These are phyloP conservation scores for Zychaea mexicana DNA, from an alignment of 371 early-diverging fungal genomes.

Conservation along the genomic window DNA sequence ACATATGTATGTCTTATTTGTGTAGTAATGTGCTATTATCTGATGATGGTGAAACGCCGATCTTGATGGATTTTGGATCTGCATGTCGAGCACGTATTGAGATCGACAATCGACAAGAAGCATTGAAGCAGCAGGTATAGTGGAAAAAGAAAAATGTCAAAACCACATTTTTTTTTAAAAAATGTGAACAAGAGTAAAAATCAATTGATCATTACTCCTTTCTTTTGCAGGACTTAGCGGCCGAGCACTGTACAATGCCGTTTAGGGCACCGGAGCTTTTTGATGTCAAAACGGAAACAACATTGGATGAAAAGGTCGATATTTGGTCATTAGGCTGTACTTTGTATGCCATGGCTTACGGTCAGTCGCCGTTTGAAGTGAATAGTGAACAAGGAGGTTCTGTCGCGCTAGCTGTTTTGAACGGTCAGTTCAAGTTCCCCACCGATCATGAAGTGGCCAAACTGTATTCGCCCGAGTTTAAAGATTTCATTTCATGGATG, in stretches of 20 bases:
- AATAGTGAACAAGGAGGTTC: conserved; percentile 75
- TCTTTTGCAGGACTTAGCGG: conserved; percentile 63
- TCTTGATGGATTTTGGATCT: conserved; percentile 84
- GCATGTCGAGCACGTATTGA: conserved; percentile 59
- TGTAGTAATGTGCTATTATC: conserved; percentile 59
- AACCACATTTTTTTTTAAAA: background rate
- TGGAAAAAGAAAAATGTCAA: too few relatives aligned
- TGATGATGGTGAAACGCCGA: conserved; percentile 68
- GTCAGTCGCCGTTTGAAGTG: conserved; percentile 76
- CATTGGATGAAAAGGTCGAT: conserved; percentile 73
- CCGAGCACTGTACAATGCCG: conserved; percentile 75
- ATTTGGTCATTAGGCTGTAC: conserved; percentile 84
- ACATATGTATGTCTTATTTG: background rate
- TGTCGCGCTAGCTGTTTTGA: conserved; percentile 72
- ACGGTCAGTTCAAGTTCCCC: conserved; percentile 68
- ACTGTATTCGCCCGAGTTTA: conserved; percentile 61
- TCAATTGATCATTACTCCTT: background rate
- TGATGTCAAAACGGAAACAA: conserved; percentile 69
- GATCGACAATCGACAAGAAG: conserved; percentile 62
- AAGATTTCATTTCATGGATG: conserved; percentile 68
- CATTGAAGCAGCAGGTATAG: conserved; percentile 64
- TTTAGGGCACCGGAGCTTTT: conserved; percentile 84
- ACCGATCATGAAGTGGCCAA: conserved; percentile 13
- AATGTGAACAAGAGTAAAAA: background rate
- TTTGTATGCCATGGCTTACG: conserved; percentile 76